These are phyloP conservation scores for Aspergillus egyptiacus DNA, from an alignment of 495 filamentous ascomycete species.

Conservation along the genomic window DNA sequence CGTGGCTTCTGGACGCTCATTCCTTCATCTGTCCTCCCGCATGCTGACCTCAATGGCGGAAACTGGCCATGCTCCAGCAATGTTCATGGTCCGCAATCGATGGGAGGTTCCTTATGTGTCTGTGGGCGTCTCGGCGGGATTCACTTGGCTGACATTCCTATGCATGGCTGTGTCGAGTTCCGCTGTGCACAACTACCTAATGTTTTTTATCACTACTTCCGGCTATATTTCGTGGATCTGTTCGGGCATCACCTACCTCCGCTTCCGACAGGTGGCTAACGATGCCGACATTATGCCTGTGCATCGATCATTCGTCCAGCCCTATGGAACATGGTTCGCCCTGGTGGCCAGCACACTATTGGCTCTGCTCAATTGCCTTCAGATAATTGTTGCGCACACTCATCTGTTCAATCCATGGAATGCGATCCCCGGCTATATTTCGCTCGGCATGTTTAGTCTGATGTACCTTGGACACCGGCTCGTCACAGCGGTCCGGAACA, in stretches of 20 bases:
- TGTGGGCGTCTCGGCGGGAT: constrained; percentile 37
- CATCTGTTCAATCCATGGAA: constrained; percentile 40
- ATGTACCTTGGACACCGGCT: constrained; percentile 29
- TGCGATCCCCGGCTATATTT: constrained; percentile 56
- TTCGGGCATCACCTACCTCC: constrained; percentile 49
- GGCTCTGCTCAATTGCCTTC: constrained; percentile 48
- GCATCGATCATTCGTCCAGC: constrained; percentile 45
- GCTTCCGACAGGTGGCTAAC: constrained; percentile 45
- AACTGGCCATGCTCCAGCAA: constrained; percentile 38
- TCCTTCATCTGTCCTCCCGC: constrained; percentile 53
- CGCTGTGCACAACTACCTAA: constrained; percentile 43
- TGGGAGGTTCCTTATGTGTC: constrained; percentile 45
- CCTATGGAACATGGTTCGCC: constrained; percentile 45
- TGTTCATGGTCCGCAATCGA: constrained; percentile 38
- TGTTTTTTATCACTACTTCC: constrained; percentile 54
- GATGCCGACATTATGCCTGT: constrained; percentile 35
- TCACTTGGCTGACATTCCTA: constrained; percentile 31
- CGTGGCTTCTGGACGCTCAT: constrained; percentile 60
- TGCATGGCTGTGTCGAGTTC: constrained; percentile 28
- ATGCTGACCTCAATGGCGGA: constrained; percentile 44
- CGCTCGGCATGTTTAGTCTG: constrained; percentile 50
- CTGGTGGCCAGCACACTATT: constrained; percentile 44
- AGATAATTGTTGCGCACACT: constrained; percentile 38
- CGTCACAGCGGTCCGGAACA: neutral
- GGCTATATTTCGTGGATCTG: constrained; percentile 57